Evolutionary conservation across 495 filamentous ascomycete genomes (phyloP).

Genomic region (Aspergillus olivimuriae): DNA sequence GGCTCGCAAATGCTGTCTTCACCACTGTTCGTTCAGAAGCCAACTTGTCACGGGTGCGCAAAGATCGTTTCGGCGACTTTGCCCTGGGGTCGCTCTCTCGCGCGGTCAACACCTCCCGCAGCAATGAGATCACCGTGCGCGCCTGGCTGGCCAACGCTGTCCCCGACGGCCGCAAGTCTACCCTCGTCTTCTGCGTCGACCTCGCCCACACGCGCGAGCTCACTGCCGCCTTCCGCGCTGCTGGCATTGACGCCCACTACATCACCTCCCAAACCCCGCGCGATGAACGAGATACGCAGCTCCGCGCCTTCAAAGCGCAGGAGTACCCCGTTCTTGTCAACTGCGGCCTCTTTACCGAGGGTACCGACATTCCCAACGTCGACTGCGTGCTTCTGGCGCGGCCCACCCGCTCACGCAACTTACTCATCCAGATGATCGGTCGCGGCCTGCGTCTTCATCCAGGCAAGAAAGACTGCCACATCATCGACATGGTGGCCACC

Average conservation of each 20-base stretch:
- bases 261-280: conserved; percentile 74
- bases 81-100: conserved; percentile 62
- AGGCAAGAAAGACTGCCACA: conserved; percentile 81
- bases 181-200: conserved; percentile 90
- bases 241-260: conserved; percentile 76
- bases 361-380: conserved; percentile 95
- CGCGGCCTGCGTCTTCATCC: conserved; percentile 78
- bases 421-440: conserved; percentile 97
- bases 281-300: conserved; percentile 52
- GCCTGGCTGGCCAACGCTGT: conserved; percentile 74
- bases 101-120: conserved; percentile 70
- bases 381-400: conserved; percentile 87
- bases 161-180: conserved; percentile 60
- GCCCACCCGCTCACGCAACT: conserved; percentile 82
- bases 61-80: conserved; percentile 70
- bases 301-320: conserved; percentile 67
- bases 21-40: conserved; percentile 82
- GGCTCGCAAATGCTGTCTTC: conserved; percentile 80
- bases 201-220: conserved; percentile 68
- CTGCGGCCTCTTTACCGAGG: conserved; percentile 94
- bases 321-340: conserved; percentile 88
- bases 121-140: conserved; percentile 75
- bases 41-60: conserved; percentile 63
- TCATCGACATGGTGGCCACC: conserved; percentile 93
- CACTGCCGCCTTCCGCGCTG: conserved; percentile 64